These are phyloP conservation scores for Skeletonema costatum DNA, from an alignment of 108 stramenopile species.

Conservation along the genomic window DNA sequence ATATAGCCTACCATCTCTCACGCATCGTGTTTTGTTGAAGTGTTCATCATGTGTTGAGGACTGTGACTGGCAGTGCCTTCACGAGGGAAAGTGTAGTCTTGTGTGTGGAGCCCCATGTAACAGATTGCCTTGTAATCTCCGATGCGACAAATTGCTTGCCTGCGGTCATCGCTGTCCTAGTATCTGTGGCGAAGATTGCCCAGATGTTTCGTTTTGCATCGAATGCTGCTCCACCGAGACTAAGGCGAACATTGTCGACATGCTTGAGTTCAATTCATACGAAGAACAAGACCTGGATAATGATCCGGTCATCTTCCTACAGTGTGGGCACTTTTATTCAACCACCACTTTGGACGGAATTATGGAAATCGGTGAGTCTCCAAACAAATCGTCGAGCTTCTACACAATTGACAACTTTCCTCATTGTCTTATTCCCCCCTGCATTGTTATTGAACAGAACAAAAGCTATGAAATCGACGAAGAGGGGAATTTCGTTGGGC, in stretches of 20 bases:
- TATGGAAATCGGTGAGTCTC: constrained; percentile 10
- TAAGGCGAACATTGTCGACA: constrained; percentile 29
- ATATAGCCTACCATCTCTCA: background rate
- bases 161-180: constrained; percentile 59
- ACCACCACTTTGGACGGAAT: constrained; percentile 42
- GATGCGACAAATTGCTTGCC: constrained; percentile 44
- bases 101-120: constrained; percentile 58
- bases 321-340: constrained; percentile 49
- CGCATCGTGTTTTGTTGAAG: constrained; percentile 6
- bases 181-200: constrained; percentile 58
- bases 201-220: constrained; percentile 30
- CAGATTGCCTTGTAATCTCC: constrained; percentile 46
- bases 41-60: constrained; percentile 54
- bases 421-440: too few species aligned
- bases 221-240: constrained; percentile 28
- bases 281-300: constrained; percentile 40
- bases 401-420: too few species aligned
- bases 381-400: too few species aligned
- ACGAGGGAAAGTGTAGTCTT: constrained; percentile 41
- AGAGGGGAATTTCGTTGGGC: constrained; percentile 14
- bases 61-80: constrained; percentile 59
- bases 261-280: constrained; percentile 33
- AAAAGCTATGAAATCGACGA: constrained; percentile 28
- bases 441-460: background rate
- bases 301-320: constrained; percentile 46